These are phyloP conservation scores for Aspergillus sergii DNA, from an alignment of 2,329 filamentous ascomycete species.

Conservation along the genomic window DNA sequence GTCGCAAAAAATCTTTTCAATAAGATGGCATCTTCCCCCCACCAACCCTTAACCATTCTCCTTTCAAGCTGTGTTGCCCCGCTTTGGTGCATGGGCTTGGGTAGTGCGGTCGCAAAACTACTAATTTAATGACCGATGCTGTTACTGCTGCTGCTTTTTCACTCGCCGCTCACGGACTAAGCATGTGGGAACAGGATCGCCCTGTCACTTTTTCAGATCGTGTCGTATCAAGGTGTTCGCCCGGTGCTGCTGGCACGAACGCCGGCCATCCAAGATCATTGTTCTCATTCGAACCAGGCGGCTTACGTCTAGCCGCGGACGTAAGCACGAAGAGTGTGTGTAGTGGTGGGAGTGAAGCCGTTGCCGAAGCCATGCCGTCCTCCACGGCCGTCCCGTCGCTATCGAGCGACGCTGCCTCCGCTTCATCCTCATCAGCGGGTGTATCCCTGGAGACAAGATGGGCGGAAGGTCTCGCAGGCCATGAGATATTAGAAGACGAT, in stretches of 20 bases:
- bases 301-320: background rate
- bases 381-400: conserved; percentile 33
- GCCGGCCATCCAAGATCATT: background rate
- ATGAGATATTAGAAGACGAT: conserved; percentile 31
- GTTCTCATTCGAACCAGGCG: background rate
- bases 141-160: conserved; percentile 6
- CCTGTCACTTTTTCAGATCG: conserved; percentile 19
- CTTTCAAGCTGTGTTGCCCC: background rate
- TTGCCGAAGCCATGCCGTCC: conserved; percentile 17
- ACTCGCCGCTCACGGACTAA: conserved; percentile 23
- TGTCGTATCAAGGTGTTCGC: conserved; percentile 13
- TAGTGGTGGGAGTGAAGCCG: conserved; percentile 1
- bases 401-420: conserved; percentile 31
- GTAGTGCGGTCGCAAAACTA: conserved; percentile 10
- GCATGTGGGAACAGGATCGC: conserved; percentile 25
- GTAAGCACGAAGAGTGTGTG: background rate
- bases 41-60: background rate
- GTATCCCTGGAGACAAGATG: conserved; percentile 34
- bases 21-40: background rate
- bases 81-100: conserved; percentile 4
- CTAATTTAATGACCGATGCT: conserved; percentile 11
- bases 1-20: background rate
- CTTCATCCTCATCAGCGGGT: conserved; percentile 30
- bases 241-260: conserved; percentile 1
- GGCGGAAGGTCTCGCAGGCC: conserved; percentile 25